These are phyloP conservation scores for Yamadazyma diddensiae DNA, from an alignment of 1,139 yeast species.

Conservation along the genomic window DNA sequence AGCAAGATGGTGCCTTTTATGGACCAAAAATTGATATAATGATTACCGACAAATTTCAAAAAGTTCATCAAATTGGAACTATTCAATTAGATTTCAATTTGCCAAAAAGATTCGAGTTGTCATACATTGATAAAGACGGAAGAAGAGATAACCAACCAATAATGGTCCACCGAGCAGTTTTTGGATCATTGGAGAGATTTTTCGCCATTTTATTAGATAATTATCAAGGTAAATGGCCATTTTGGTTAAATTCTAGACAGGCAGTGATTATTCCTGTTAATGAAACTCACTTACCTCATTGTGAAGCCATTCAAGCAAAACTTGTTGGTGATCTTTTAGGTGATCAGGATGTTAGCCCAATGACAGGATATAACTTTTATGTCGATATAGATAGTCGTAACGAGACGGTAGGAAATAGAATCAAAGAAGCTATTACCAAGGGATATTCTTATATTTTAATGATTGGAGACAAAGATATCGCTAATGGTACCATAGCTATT, in stretches of 20 bases:
- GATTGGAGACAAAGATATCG: constrained; percentile 84
- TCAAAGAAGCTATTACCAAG: constrained; percentile 71
- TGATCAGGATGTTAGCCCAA: constrained; percentile 36
- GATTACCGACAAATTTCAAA: constrained; percentile 77
- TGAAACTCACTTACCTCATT: constrained; percentile 51
- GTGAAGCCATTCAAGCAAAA: constrained; percentile 44
- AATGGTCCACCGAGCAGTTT: constrained; percentile 91
- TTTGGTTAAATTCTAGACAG: constrained; percentile 96
- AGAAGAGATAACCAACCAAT: constrained; percentile 58
- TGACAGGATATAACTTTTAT: constrained; percentile 62
- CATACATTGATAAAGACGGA: constrained; percentile 54
- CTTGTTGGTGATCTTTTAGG: constrained; percentile 51
- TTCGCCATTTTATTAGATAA: constrained; percentile 89
- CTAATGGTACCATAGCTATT: constrained; percentile 57
- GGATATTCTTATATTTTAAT: constrained; percentile 79
- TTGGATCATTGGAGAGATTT: constrained; percentile 92
- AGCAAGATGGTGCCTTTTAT: constrained; percentile 97
- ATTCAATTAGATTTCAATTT: constrained; percentile 94
- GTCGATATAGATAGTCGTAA: constrained; percentile 73
- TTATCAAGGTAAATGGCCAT: constrained; percentile 95
- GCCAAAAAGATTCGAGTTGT: constrained; percentile 78
- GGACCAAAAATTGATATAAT: constrained; percentile 94
- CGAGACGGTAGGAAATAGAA: constrained; percentile 78
- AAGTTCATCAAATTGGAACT: constrained; percentile 93
- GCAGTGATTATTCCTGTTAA: constrained; percentile 83